Conservation (phyloP, 441 rosid genomes). For the Eugenia klotzschiana region DNA sequence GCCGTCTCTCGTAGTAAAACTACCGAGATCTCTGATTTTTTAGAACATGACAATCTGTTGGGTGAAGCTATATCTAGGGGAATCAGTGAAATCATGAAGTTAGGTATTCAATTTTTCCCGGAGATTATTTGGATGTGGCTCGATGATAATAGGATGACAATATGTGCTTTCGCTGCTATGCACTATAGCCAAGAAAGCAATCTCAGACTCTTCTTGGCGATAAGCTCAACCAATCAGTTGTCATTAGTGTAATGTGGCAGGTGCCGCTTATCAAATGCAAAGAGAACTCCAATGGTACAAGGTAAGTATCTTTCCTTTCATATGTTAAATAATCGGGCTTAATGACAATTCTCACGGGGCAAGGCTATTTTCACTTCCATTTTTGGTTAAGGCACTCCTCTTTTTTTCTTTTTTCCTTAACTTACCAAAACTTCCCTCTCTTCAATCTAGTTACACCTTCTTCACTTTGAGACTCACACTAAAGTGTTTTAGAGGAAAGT, state of each 20-base stretch:
- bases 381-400: no score
- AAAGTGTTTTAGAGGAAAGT: no score
- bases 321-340: background rate
- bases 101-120: background rate
- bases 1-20: rapidly evolving
- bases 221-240: background rate
- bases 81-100: background rate
- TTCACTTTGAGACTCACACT: no score
- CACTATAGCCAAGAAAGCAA: background rate
- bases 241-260: background rate
- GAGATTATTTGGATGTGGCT: background rate
- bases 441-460: no score
- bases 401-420: no score
- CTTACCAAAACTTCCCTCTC: no score
- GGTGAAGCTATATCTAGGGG: rapidly evolving
- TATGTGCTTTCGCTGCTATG: background rate
- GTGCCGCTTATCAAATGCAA: background rate
- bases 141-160: rapidly evolving
- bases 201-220: background rate
- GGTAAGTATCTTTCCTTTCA: background rate
- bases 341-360: no score
- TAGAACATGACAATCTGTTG: rapidly evolving
- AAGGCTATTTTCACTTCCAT: no score
- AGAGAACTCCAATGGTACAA: background rate
- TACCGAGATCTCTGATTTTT: rapidly evolving